phyloP scores from a whole-genome alignment of 345 rosid species.

The Salix dunnii region DNA sequence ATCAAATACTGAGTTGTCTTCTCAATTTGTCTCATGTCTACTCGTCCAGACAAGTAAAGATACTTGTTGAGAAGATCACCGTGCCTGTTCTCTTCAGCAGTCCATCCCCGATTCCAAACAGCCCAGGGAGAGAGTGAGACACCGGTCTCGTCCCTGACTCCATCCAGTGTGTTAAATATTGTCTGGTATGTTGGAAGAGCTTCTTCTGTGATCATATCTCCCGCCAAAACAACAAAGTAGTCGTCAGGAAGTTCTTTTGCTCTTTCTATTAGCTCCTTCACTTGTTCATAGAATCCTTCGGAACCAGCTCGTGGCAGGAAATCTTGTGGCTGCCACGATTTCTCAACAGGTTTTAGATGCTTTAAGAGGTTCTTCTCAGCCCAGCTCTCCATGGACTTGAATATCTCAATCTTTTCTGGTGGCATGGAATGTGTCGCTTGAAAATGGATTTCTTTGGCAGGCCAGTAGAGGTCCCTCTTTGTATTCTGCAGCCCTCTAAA shows the following conservation, averaged over 20 bases:
- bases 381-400: constrained; percentile 26
- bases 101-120: constrained; percentile 60
- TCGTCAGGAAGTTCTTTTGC: constrained; percentile 32
- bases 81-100: constrained; percentile 69
- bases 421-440: constrained; percentile 21
- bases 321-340: constrained; percentile 33
- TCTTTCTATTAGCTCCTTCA: constrained; percentile 22
- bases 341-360: constrained; percentile 28
- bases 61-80: constrained; percentile 62
- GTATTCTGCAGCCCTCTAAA: constrained; percentile 7
- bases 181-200: constrained; percentile 33
- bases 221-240: constrained; percentile 30
- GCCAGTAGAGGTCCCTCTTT: constrained; percentile 1
- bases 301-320: constrained; percentile 23
- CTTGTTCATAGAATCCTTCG: constrained; percentile 21
- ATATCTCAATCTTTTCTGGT: constrained; percentile 23
- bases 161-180: constrained; percentile 15
- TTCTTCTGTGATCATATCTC: constrained; percentile 29
- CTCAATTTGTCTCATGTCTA: constrained; percentile 58
- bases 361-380: constrained; percentile 14
- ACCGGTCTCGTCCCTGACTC: constrained; percentile 30
- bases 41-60: constrained; percentile 59
- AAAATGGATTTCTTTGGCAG: constrained; percentile 18
- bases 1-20: constrained; percentile 66
- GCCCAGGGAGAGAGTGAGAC: constrained; percentile 42